Evolutionary conservation across 164 flowering plant species (phyloP).

Genomic region (Piper betle): DNA sequence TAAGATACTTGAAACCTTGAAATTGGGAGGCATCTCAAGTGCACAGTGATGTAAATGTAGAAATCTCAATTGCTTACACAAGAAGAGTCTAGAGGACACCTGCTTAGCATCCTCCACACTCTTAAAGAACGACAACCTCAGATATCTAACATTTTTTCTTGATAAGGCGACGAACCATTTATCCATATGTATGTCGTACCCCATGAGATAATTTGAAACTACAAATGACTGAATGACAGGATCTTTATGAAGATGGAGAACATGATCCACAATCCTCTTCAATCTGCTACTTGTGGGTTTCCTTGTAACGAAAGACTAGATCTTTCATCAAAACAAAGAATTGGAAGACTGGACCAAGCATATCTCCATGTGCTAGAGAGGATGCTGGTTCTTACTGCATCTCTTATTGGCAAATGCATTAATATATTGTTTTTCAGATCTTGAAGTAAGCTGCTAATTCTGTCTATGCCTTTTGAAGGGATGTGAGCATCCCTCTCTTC

Average conservation of each 20-base stretch:
- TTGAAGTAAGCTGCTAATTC: conserved; percentile 34
- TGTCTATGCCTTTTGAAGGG: conserved; percentile 10
- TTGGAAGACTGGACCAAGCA: conserved; percentile 35
- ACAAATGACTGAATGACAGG: conserved; percentile 14
- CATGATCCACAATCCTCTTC: conserved; percentile 32
- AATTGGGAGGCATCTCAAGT: conserved; percentile 27
- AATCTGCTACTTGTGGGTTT: conserved; percentile 1
- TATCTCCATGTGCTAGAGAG: conserved; percentile 49
- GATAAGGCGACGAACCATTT: conserved; percentile 43
- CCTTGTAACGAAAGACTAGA: conserved; percentile 15
- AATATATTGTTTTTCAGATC: conserved; percentile 35
- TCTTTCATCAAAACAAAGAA: conserved; percentile 35
- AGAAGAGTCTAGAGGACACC: conserved; percentile 37
- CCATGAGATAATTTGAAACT: conserved; percentile 36
- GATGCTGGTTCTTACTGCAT: conserved; percentile 47
- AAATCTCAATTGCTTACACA: conserved; percentile 23
- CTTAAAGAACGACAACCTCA: conserved; percentile 32
- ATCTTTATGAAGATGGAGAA: conserved; percentile 38
- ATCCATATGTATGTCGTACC: conserved; percentile 32
- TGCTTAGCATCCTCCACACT: conserved; percentile 30
- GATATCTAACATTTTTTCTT: conserved; percentile 29
- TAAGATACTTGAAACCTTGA: conserved; percentile 39
- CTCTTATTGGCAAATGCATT: conserved; percentile 33
- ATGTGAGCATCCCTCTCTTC: too few species aligned
- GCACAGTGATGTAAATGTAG: conserved; percentile 40